Base-by-base conservation (phyloP, 2,329 filamentous ascomycete genomes). In the Xylaria digitata region DNA sequence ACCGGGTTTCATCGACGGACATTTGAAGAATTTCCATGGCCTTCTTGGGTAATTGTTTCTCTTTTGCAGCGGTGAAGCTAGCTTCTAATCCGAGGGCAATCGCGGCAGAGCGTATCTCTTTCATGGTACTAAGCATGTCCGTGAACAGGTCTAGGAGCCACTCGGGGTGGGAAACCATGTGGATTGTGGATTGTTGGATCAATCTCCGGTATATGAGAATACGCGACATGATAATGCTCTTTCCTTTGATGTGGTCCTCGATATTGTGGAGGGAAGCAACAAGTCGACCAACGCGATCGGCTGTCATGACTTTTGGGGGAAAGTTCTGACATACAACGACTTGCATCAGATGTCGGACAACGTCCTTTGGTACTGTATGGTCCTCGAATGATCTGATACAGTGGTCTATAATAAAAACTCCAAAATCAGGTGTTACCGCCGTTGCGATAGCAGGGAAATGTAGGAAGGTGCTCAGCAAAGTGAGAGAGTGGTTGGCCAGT, bases 141-240 rank as follows among this genome's bases (percentile, higher is more conserved):
- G 89, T 89, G 70, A 98, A 89, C 21, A 97, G 82, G 76, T 96
- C 91, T 58, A 91, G 85, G 55, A 97, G 83, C 95, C 96, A 99
- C 66, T 92, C 86, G 2, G 86, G 83, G 62, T 93, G 89, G 26
- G 85, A 81, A 17, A 89, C 80, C 90, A 99, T 97, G 23, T 88
- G 82, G 19, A 83, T 79, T 57, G 86, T 90, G 4, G 89, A 87
- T 78, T 96, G 92, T 66, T 87, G 86, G 26, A 97, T 73, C 1
- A 99, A 83, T 61, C 89, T 90, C 69, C 89, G 88, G 76, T 97
- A 97, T 58, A 97, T 90, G 53, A 89, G 83, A 11, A 97, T 84
- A 17, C 95, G 89, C 65, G 91, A 90, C 72, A 90, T 89, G 45
- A 94, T 82, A 43, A 97, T 92, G 67, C 91, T 93, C 75, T 94